Evolutionary conservation across 2,329 filamentous ascomycete species (phyloP), one percentile per base, ranked within the genome.

Genomic region (Arthrobotrys sphaeroides): DNA sequence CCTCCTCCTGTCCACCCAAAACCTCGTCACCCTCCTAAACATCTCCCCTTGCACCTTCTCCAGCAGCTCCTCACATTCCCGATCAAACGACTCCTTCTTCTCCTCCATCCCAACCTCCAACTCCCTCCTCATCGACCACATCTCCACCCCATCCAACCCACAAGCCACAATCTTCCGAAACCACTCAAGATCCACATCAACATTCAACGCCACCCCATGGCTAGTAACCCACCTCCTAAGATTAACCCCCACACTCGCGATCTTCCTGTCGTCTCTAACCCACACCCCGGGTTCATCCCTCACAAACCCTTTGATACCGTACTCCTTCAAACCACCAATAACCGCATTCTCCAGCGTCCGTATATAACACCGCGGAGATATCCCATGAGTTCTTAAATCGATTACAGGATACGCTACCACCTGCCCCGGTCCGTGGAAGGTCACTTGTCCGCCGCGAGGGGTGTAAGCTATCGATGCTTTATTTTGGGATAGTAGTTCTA

Each of bases 401-500:
- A 96, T 82, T 59, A 97, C 88, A 2, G 94, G 93, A 85, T 96
- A 99, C n/a, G 94, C 88, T 36, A 97, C 91, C 55, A 96, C 84
- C 82, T 99, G 95, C 0, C 94, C 94, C 0, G 94, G 95, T 0
- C 94, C 95, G 82, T 99, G 95, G 84, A 97, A 98, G 1, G 95
- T 98, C 0, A 92, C 94, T 78, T 96, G 89, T 0, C 95, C 95
- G 76, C 95, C 95, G 65, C 95, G 89, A n/a, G 89, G 87, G 12
- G 92, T 90, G 79, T 89, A 86, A 45, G 88, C 83, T 79, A 95
- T 88, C n/a, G 87, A 84, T 2, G 90, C 91, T 24, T 81, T 16
- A 12, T 67, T 66, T 10, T 64, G 7, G 2, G 81, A 82, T 5
- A 78, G 81, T 42, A 90, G 83, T 1, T 84, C 10, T 33, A 83